Evolutionary conservation across 2,329 filamentous ascomycete genomes (phyloP).

Genomic region (Exophiala sp.): DNA sequence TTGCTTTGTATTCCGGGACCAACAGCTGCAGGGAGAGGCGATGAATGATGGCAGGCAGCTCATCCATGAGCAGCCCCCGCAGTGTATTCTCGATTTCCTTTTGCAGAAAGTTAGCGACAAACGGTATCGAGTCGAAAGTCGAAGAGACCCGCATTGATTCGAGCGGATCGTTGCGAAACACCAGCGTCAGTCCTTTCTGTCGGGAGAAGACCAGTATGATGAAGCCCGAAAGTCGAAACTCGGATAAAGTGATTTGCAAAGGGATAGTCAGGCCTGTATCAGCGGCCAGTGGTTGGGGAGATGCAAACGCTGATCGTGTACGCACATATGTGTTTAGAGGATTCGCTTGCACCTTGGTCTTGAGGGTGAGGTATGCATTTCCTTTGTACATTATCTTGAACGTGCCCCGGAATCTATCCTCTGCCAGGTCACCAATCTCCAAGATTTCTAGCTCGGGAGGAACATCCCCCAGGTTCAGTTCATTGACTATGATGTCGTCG

Average conservation of each 20-base stretch:
- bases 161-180: conserved; percentile 96
- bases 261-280: conserved; percentile 88
- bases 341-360: conserved; percentile 96
- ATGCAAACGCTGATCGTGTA: conserved; percentile 87
- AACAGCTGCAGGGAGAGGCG: conserved; percentile 81
- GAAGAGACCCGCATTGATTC: conserved; percentile 98
- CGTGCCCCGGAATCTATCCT: conserved; percentile 94
- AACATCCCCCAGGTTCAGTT: conserved; percentile 92
- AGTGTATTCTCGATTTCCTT: conserved; percentile 93
- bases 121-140: conserved; percentile 97
- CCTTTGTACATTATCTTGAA: conserved; percentile 99
- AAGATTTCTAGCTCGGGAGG: conserved; percentile 94
- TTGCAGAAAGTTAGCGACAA: conserved; percentile 94
- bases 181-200: conserved; percentile 92
- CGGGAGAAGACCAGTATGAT: conserved; percentile 97
- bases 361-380: conserved; percentile 90
- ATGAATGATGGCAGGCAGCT: conserved; percentile 94
- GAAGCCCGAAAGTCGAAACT: conserved; percentile 93
- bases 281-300: conserved; percentile 85
- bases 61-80: conserved; percentile 94
- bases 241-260: conserved; percentile 92
- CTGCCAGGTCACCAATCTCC: conserved; percentile 94
- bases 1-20: conserved; percentile 77
- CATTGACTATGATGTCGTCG: conserved; percentile 89
- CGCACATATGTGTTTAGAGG: conserved; percentile 93